phyloP scores from a whole-genome alignment of 169 alveolate genomes.

The Theileria equi region DNA sequence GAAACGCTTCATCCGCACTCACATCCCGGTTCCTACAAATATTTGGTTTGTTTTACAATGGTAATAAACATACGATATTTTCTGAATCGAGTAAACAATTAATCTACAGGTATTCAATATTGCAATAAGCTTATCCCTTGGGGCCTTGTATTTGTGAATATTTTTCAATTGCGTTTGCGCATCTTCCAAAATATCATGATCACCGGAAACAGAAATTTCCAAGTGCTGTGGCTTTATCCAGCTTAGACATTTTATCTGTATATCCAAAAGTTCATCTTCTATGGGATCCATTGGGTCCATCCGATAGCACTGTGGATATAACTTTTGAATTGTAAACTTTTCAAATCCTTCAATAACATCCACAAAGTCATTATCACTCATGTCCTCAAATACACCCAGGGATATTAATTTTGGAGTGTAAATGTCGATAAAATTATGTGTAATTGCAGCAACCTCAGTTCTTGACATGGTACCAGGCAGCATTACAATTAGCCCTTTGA shows the following conservation, averaged over 20 bases:
- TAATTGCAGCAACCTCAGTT: conserved; percentile 64
- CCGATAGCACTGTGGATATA: conserved; percentile 60
- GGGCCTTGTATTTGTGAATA: conserved; percentile 63
- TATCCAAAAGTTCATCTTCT: conserved; percentile 68
- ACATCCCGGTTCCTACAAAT: conserved; percentile 53
- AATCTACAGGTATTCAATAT: conserved; percentile 71
- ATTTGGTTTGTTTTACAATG: not conserved
- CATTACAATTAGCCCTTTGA: conserved; percentile 59
- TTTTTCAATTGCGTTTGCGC: conserved; percentile 51
- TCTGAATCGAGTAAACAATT: conserved; percentile 63
- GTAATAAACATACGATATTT: conserved; percentile 29
- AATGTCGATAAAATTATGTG: conserved; percentile 61
- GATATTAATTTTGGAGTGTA: conserved; percentile 56
- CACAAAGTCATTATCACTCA: conserved; percentile 42
- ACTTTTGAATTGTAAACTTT: conserved; percentile 61
- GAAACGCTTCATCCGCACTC: conserved; percentile 83
- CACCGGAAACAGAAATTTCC: conserved; percentile 45
- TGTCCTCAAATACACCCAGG: conserved; percentile 14
- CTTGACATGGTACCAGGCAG: conserved; percentile 63
- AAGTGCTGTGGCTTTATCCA: conserved; percentile 72
- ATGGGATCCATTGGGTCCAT: conserved; percentile 68
- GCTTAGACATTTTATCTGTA: conserved; percentile 64
- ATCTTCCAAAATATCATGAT: conserved; percentile 7
- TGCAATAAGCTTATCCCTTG: conserved; percentile 72
- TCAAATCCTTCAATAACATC: conserved; percentile 46